Conservation (phyloP, 2,329 filamentous ascomycete genomes). For the Aphanoascus verrucosus region DNA sequence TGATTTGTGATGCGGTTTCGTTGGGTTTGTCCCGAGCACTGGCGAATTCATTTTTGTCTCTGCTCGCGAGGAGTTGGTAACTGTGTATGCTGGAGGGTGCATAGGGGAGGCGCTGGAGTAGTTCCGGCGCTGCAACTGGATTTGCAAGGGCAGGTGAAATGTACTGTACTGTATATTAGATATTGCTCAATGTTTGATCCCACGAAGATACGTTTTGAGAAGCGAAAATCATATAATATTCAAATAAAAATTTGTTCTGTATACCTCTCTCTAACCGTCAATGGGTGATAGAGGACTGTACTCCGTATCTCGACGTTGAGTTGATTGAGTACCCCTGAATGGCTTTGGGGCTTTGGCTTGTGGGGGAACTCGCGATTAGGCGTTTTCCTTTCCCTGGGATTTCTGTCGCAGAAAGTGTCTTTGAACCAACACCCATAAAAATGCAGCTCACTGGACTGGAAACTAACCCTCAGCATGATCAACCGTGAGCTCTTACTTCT, state of each 20-base stretch:
- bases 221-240: too few relatives aligned
- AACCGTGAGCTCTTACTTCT: background rate
- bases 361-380: too few relatives aligned
- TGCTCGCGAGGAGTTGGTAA: background rate
- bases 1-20: background rate
- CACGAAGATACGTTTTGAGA: background rate
- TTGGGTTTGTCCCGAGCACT: background rate
- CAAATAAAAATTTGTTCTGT: too few relatives aligned
- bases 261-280: too few relatives aligned
- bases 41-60: background rate
- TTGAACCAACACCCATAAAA: background rate
- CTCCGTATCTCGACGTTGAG: too few relatives aligned
- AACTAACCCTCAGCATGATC: background rate
- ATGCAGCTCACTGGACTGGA: background rate
- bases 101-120: background rate
- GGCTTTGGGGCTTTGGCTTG: too few relatives aligned
- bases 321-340: too few relatives aligned
- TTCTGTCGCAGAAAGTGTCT: too few relatives aligned
- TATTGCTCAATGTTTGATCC: background rate
- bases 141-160: background rate
- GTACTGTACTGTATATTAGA: background rate
- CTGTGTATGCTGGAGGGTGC: background rate
- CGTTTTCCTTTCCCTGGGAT: too few relatives aligned
- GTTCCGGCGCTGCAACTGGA: background rate
- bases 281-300: too few relatives aligned